phyloP scores from a whole-genome alignment of 352 stramenopile genomes.

The Globisporangium nunn region DNA sequence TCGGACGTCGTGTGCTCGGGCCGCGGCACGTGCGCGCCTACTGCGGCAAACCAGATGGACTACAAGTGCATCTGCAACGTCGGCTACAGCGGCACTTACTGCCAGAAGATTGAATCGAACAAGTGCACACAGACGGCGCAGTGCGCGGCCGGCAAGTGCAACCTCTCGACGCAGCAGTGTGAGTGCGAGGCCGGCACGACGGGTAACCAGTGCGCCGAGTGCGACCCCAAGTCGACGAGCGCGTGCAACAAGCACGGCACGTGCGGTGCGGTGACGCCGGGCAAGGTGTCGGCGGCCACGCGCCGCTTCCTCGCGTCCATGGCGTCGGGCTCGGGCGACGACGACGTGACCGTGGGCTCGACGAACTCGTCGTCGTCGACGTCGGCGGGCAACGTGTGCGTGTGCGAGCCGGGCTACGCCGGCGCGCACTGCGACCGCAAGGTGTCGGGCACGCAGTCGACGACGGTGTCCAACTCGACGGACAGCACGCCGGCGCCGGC shows the following conservation, averaged over 20 bases:
- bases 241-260: slow-evolving; percentile 56
- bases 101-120: slow-evolving; percentile 68
- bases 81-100: slow-evolving; percentile 73
- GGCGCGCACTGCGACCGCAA: slow-evolving; percentile 55
- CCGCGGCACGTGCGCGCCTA: slow-evolving; percentile 55
- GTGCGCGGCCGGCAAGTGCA: slow-evolving; percentile 58
- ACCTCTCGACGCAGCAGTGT: slow-evolving; percentile 56
- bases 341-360: slow-evolving; percentile 18
- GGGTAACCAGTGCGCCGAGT: slow-evolving; percentile 64
- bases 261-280: slow-evolving; percentile 23
- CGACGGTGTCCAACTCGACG: slow-evolving; percentile 12
- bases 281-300: slow-evolving; percentile 12
- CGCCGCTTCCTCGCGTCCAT: slow-evolving; percentile 7
- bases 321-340: background rate
- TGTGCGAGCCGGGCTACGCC: slow-evolving; percentile 51
- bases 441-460: slow-evolving; percentile 23
- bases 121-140: slow-evolving; percentile 55
- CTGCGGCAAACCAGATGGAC: slow-evolving; percentile 29
- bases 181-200: slow-evolving; percentile 54
- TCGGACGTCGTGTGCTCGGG: slow-evolving; percentile 72
- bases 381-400: slow-evolving; percentile 22
- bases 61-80: slow-evolving; percentile 70
- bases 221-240: slow-evolving; percentile 40
- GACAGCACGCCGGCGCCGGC: slow-evolving; percentile 7
- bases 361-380: background rate